Base-by-base conservation (phyloP, 2,329 filamentous ascomycete genomes). In the Phoma sp. region DNA sequence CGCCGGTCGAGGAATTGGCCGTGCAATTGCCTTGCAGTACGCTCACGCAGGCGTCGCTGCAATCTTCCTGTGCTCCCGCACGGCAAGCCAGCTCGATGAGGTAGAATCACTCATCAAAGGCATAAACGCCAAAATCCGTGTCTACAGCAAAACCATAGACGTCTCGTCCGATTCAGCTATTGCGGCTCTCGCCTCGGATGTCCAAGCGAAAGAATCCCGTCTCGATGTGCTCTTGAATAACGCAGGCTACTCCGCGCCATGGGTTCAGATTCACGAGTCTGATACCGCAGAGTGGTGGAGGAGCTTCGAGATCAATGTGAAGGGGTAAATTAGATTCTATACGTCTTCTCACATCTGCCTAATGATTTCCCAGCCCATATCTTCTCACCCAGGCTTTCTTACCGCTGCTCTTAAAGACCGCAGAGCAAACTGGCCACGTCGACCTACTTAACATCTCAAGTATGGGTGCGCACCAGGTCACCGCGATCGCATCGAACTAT, bases 11-110 rank as follows among this genome's bases (percentile, higher is more conserved):
- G 83, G 83, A 2, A 79, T 85, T 29, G 84, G 85, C 8, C 75
- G 74, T 2, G 77, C 79, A 11, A 82, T 79, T 2, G 83, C 83
- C 1, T 62, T 82, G 13, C 79, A 82, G 7, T 87, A 80, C 60
- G 84, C 83, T 22, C 72, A 74, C 60, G 83, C 84, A 4, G 81
- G 81, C 6, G 80, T 79, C 27, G 76, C 79, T 0, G 66, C 71
- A 25, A 83, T 88, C 50, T 80, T 79, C 13, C 73, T 87, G 14
- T 79, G 74, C 6, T 83, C 83, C 0, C 80, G 85, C 23, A 82
- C 79, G 2, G 62, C 71, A 14, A 10, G 10, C 6, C 32, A 64
- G 30, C 71, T 83, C 6, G 61, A 71, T 4, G 68, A 72, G 1
- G 65, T 80, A 0, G 68, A 66, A 22, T 33, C 55, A 7, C 69